Percentiles rank a stretch among this genome's conserved stretches.
These are phyloP conservation scores for Neoboletus subvelutipes DNA, from an alignment of 768 basidiomycete genomes.

Conservation along the genomic window DNA sequence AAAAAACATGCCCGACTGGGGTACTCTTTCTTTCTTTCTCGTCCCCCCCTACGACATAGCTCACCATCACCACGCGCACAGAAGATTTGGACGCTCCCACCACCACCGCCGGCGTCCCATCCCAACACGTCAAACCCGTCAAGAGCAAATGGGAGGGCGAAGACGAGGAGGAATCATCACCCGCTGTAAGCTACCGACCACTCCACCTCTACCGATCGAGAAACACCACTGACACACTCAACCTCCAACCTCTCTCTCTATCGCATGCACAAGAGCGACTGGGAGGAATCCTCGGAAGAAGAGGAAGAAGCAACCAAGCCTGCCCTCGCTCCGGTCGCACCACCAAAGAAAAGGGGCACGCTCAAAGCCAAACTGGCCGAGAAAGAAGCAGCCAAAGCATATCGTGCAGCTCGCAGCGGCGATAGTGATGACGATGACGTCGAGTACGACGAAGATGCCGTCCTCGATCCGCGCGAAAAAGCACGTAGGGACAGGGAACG, in stretches of 20 bases:
- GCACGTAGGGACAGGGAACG: constrained; percentile 72
- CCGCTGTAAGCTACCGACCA: constrained; percentile 56
- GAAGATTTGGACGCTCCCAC: constrained; percentile 35
- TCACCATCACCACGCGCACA: constrained; percentile 29
- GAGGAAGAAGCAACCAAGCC: constrained; percentile 65
- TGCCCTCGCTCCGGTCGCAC: constrained; percentile 50
- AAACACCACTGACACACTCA: constrained; percentile 1
- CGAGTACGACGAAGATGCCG: constrained; percentile 70
- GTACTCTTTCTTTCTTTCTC: constrained; percentile 28
- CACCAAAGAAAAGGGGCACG: constrained; percentile 90
- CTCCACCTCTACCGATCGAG: background rate
- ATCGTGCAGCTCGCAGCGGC: constrained; percentile 38
- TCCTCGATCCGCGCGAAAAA: constrained; percentile 78
- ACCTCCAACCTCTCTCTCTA: background rate
- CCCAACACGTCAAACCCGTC: constrained; percentile 27
- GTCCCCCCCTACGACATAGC: constrained; percentile 3
- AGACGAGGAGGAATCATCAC: constrained; percentile 80
- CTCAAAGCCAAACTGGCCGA: constrained; percentile 90
- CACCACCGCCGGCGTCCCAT: constrained; percentile 15
- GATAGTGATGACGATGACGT: constrained; percentile 33
- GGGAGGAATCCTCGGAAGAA: constrained; percentile 84
- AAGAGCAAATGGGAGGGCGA: constrained; percentile 87
- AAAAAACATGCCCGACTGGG: constrained; percentile 46
- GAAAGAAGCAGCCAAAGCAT: constrained; percentile 77
- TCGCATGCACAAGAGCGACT: constrained; percentile 69